Evolutionary conservation across 805 yeast species (phyloP), one percentile per base, ranked within the genome.

Genomic region (Komagataella pseudopastoris): DNA sequence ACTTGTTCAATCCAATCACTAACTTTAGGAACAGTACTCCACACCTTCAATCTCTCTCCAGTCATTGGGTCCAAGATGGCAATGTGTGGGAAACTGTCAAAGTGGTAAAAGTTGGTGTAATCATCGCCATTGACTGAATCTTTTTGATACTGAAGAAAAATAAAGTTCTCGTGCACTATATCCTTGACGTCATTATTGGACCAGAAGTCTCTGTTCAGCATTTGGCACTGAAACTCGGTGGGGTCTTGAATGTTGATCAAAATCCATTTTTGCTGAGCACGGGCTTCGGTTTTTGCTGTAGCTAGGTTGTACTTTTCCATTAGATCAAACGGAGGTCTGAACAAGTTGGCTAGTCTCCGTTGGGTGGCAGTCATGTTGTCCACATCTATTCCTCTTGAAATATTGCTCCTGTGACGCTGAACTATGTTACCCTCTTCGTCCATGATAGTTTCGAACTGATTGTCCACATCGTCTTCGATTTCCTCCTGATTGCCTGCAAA

Each of bases 31-130:
- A 80, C 82, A 0, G 77, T 78, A n/a, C 72, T 69, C 96, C 97
- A 93, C 51, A 72, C 73, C 57, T 77, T 76, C 52, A 88, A 76
- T 54, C 95, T 74, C 66, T 93, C 99, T 20, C 98, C 98, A 0
- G 99, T 93, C 63, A 90, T 80, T 2, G 99, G 97, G 61, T 93
- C 99, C 49, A 93, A 63, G 45, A 93, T 86, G 1, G 96, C 86
- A 46, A 93, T 81, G 63, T 93, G 97, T 1, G 99, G 99, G 62
- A 70, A 84, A 22, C 75, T 77, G 1, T 71, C 67, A 48, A 86
- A 74, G 3, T 84, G 83, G 63, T 93, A 90, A 59, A 85, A 83
- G 55, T 84, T 81, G 17, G 74, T 59, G 63, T 88, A 93, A 54
- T 74, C 76, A 55, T 73, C 72, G 1, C 96, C 98, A 54, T 78